A percentile compares a stretch with the other conserved stretches of the same genome.
phyloP scores from a whole-genome alignment of 2,329 filamentous ascomycete genomes.

The Colletotrichum graminicola region DNA sequence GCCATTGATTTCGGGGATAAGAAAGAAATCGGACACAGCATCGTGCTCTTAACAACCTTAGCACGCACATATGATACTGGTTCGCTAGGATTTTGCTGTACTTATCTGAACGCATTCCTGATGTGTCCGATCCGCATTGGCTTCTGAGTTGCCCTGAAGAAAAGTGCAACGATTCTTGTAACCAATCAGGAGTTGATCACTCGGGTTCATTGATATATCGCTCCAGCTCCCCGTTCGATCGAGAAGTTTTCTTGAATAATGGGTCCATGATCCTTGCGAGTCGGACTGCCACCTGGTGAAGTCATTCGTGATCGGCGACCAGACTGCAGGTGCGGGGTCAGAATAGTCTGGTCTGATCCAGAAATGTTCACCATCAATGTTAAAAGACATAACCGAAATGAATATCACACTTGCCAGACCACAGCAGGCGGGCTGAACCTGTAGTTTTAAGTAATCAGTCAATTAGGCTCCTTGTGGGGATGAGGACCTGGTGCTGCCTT shows the following conservation, averaged over 20 bases:
- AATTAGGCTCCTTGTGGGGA: too few species aligned
- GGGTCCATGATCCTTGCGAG: neutral
- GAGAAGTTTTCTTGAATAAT: neutral
- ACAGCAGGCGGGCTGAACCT: neutral
- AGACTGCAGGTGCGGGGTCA: neutral
- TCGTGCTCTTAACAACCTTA: neutral
- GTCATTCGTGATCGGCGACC: neutral
- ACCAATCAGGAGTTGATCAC: rapidly evolving
- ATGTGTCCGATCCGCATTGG: neutral
- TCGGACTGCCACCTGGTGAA: neutral
- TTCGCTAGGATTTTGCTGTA: neutral
- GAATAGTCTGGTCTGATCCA: neutral
- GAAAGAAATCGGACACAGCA: neutral
- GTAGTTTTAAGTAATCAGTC: neutral
- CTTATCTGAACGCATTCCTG: neutral
- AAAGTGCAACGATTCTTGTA: neutral
- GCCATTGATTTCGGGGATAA: neutral
- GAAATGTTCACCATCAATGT: neutral
- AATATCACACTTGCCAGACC: neutral
- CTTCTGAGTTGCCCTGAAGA: neutral
- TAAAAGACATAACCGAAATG: neutral
- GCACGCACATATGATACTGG: too few species aligned
- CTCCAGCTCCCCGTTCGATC: neutral
- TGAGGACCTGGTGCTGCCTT: too few species aligned
- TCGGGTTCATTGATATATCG: too few species aligned